phyloP scores from a whole-genome alignment of 164 flowering plant genomes.

The Chimonanthus praecox region DNA sequence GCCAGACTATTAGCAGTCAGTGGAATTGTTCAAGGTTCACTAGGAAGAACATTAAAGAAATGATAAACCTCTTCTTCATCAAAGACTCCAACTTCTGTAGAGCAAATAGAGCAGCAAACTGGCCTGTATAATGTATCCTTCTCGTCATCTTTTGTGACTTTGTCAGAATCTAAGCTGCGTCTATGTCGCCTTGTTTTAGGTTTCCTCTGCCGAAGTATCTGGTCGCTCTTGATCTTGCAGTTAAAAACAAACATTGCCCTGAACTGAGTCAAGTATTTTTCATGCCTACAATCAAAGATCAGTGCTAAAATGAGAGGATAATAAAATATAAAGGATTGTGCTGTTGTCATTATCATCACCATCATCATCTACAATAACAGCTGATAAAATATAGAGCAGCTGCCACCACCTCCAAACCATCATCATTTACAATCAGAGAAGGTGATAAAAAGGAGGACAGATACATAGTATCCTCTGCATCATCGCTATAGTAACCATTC shows the following conservation, averaged over 20 bases:
- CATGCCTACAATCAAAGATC: conserved; percentile 55
- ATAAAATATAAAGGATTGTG: not conserved
- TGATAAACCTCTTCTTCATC: conserved; percentile 83
- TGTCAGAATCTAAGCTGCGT: conserved; percentile 19
- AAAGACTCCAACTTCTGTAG: conserved; percentile 67
- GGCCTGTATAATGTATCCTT: conserved; percentile 31
- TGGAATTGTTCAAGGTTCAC: conserved; percentile 41
- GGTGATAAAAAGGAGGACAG: no score
- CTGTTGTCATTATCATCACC: not conserved
- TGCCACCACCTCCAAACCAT: no score
- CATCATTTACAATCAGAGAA: no score
- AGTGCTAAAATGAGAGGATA: not conserved
- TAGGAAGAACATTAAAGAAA: conserved; percentile 73
- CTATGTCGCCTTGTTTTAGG: conserved; percentile 20
- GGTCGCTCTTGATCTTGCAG: conserved; percentile 43
- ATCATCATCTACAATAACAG: no score
- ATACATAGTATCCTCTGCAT: no score
- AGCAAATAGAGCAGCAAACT: conserved; percentile 66
- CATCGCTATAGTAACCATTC: no score
- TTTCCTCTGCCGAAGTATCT: conserved; percentile 15
- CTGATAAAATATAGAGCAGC: no score
- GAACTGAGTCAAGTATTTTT: conserved; percentile 63
- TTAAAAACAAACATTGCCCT: conserved; percentile 69
- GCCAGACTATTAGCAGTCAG: not conserved
- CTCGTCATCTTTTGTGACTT: conserved; percentile 13